A percentile compares a stretch with the other conserved stretches of the same genome.
phyloP scores from a whole-genome alignment of 768 basidiomycete genomes.

The Phlebiopsis flavidoalba region DNA sequence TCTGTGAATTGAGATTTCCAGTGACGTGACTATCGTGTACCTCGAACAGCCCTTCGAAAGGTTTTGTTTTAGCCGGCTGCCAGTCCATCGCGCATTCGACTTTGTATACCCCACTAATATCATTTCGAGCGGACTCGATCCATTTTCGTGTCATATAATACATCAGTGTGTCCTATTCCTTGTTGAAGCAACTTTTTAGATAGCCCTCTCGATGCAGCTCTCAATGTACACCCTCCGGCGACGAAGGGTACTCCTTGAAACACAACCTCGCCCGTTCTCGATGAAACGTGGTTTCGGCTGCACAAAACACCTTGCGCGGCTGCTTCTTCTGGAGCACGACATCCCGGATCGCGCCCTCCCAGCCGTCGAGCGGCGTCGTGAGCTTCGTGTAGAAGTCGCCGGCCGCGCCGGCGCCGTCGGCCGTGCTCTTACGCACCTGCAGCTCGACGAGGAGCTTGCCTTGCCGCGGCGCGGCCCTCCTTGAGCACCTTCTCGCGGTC shows the following conservation, averaged over 20 bases:
- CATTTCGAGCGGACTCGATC: neutral
- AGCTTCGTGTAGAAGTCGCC: constrained; percentile 70
- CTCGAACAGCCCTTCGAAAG: too few relatives aligned
- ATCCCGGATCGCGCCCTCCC: constrained; percentile 74
- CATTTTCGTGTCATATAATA: neutral
- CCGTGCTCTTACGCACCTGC: constrained; percentile 82
- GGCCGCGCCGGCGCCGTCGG: constrained; percentile 76
- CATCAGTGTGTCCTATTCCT: neutral
- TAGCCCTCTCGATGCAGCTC: constrained; percentile 67
- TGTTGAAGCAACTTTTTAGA: constrained; percentile 8
- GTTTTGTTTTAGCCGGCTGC: too few relatives aligned
- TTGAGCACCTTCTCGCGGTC: constrained; percentile 65
- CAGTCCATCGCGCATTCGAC: too few relatives aligned
- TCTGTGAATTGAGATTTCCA: too few relatives aligned
- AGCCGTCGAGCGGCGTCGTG: constrained; percentile 65
- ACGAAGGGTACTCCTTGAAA: constrained; percentile 79
- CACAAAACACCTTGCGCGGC: constrained; percentile 82
- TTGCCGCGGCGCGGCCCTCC: constrained; percentile 58
- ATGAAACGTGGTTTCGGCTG: constrained; percentile 80
- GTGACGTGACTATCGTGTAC: too few relatives aligned
- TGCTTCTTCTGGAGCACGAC: constrained; percentile 78
- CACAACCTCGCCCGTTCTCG: constrained; percentile 58
- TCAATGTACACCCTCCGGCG: constrained; percentile 69
- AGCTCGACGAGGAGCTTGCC: constrained; percentile 75
- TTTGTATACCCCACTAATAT: neutral